Conservation (phyloP, 148 eudicot genomes). For the Rhododendron henanense region DNA sequence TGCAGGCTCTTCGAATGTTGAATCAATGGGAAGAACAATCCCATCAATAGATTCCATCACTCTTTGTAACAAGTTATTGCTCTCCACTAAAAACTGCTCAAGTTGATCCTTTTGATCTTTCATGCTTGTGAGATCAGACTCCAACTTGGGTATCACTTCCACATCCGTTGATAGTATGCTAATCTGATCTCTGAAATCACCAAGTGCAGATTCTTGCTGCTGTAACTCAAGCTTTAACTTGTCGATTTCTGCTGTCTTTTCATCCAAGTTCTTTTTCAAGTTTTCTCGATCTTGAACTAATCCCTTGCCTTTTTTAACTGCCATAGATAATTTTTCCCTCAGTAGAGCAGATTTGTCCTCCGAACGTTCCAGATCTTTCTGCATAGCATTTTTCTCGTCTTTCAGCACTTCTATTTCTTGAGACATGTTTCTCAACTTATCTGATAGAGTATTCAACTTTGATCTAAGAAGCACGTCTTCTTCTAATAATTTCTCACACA, state of each 20-base stretch:
- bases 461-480: slow-evolving; percentile 46
- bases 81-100: slow-evolving; percentile 63
- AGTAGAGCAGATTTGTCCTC: slow-evolving; percentile 77
- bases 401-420: slow-evolving; percentile 49
- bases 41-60: slow-evolving; percentile 53
- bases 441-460: slow-evolving; percentile 37
- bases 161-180: slow-evolving; percentile 49
- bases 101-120: slow-evolving; percentile 56
- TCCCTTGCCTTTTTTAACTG: slow-evolving; percentile 97
- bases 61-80: slow-evolving; percentile 50
- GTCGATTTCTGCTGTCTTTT: slow-evolving; percentile 70
- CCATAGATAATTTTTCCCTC: slow-evolving; percentile 89
- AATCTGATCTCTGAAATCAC: slow-evolving; percentile 46
- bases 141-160: slow-evolving; percentile 54
- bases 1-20: slow-evolving; percentile 49
- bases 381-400: slow-evolving; percentile 51
- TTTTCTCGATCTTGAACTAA: slow-evolving; percentile 91
- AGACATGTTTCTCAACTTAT: slow-evolving; percentile 42
- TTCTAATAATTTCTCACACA: slow-evolving; percentile 49
- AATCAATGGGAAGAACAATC: slow-evolving; percentile 39
- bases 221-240: slow-evolving; percentile 53
- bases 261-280: slow-evolving; percentile 64
- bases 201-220: slow-evolving; percentile 42
- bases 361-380: slow-evolving; percentile 57
- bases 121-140: slow-evolving; percentile 49